Conservation (phyloP, 768 basidiomycete genomes). For the Galerina marginata region DNA sequence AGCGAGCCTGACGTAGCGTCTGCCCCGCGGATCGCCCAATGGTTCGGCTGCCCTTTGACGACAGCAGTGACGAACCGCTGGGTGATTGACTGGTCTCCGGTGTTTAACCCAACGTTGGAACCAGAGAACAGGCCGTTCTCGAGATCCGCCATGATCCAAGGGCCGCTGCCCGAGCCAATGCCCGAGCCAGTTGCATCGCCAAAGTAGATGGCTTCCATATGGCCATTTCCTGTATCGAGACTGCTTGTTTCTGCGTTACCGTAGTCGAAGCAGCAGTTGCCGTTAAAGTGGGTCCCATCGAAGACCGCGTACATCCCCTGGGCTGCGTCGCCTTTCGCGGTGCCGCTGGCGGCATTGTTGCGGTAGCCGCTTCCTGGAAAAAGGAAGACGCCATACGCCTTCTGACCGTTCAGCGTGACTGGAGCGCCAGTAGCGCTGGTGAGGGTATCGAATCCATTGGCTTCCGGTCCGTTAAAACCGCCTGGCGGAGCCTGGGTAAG, state of each 20-base stretch:
- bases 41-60: slow-evolving; percentile 9
- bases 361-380: slow-evolving; percentile 16
- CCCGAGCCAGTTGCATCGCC: slow-evolving; percentile 6
- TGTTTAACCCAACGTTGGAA: background rate
- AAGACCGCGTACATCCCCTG: slow-evolving; percentile 19
- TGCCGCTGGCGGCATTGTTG: slow-evolving; percentile 14
- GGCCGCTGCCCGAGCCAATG: slow-evolving; percentile 10
- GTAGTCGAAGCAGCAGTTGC: slow-evolving; percentile 17
- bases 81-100: slow-evolving; percentile 11
- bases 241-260: slow-evolving; percentile 15
- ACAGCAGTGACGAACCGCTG: slow-evolving; percentile 13
- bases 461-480: slow-evolving; percentile 9
- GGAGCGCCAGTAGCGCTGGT: slow-evolving; percentile 15
- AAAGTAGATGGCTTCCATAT: slow-evolving; percentile 18
- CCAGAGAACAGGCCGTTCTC: slow-evolving; percentile 18
- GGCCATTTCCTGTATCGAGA: slow-evolving; percentile 12
- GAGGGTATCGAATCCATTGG: slow-evolving; percentile 14
- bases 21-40: slow-evolving; percentile 16
- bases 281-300: slow-evolving; percentile 18
- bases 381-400: slow-evolving; percentile 18
- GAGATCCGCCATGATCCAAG: slow-evolving; percentile 19
- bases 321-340: slow-evolving; percentile 10
- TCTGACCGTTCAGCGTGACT: slow-evolving; percentile 13
- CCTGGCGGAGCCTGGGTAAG: slow-evolving; percentile 17
- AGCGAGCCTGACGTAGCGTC: slow-evolving; percentile 13